phyloP scores from a whole-genome alignment of 192 early-diverging fungal species.

The Coemansia sp. region DNA sequence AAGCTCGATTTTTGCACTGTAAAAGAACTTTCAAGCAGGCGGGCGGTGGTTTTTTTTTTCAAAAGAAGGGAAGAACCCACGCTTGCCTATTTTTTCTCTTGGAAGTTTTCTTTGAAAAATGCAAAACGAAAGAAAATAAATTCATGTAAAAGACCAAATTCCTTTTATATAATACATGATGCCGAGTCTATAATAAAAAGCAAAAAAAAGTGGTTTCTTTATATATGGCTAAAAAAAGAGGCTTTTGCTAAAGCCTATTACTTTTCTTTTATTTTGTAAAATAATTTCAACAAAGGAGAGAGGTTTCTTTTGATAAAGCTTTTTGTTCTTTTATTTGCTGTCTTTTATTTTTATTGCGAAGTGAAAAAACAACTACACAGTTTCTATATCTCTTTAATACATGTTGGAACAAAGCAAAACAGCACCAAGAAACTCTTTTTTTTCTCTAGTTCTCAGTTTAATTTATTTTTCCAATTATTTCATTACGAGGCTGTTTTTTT shows the following conservation, averaged over 20 bases:
- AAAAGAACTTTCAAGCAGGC: no score
- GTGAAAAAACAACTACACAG: no score
- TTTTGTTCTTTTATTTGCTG: no score
- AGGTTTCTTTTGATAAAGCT: no score
- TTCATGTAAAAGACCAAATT: background rate
- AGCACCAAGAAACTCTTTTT: no score
- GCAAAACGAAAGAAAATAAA: background rate
- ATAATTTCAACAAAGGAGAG: no score
- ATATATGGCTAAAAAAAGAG: background rate
- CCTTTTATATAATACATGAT: background rate
- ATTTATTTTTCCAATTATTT: background rate
- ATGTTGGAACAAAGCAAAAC: no score
- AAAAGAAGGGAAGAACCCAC: background rate
- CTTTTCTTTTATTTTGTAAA: no score
- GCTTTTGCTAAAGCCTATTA: background rate
- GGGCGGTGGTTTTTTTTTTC: background rate
- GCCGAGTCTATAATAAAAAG: background rate
- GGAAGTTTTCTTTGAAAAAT: background rate
- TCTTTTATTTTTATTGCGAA: no score
- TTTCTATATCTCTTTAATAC: no score
- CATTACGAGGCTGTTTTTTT: background rate
- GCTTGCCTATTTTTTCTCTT: background rate
- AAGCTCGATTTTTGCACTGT: no score
- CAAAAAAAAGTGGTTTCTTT: background rate
- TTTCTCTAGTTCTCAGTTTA: background rate